Conservation (phyloP, 2,329 filamentous ascomycete genomes). For the Triangularia verruculosa region DNA sequence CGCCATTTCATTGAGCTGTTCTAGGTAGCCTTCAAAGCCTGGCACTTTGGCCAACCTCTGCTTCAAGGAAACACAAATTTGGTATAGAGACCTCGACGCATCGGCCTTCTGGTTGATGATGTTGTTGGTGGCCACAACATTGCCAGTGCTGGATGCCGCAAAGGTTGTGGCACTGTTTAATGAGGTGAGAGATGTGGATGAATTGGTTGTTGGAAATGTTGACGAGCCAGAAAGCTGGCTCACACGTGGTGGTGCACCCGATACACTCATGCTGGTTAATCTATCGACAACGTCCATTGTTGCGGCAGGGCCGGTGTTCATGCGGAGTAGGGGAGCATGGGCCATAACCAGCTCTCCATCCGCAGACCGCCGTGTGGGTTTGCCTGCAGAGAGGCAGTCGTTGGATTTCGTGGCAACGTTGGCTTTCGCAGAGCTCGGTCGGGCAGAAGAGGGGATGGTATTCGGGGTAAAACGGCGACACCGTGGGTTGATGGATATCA, state of each 20-base stretch:
- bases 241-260: slow-evolving; percentile 49
- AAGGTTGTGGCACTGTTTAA: slow-evolving; percentile 45
- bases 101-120: slow-evolving; percentile 98
- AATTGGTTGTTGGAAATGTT: slow-evolving; percentile 51
- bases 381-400: slow-evolving; percentile 1
- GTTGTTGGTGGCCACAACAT: slow-evolving; percentile 76
- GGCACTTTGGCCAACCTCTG: slow-evolving; percentile 80
- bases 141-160: slow-evolving; percentile 45
- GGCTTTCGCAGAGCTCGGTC: not conserved
- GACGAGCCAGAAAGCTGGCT: slow-evolving; percentile 64
- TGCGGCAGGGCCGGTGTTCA: slow-evolving; percentile 54
- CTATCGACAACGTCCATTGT: slow-evolving; percentile 46
- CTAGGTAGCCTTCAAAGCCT: slow-evolving; percentile 72
- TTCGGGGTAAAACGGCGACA: not conserved
- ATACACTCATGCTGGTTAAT: slow-evolving; percentile 51
- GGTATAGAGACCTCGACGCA: slow-evolving; percentile 86
- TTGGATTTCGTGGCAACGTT: slow-evolving; percentile 11
- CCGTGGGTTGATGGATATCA: not conserved
- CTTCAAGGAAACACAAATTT: slow-evolving; percentile 86
- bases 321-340: slow-evolving; percentile 58
- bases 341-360: slow-evolving; percentile 52
- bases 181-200: slow-evolving; percentile 51
- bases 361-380: slow-evolving; percentile 26
- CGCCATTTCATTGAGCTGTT: slow-evolving; percentile 65
- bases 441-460: slow-evolving; percentile 10